Evolutionary conservation across 495 filamentous ascomycete genomes (phyloP).

Genomic region (Xylaria sp.): DNA sequence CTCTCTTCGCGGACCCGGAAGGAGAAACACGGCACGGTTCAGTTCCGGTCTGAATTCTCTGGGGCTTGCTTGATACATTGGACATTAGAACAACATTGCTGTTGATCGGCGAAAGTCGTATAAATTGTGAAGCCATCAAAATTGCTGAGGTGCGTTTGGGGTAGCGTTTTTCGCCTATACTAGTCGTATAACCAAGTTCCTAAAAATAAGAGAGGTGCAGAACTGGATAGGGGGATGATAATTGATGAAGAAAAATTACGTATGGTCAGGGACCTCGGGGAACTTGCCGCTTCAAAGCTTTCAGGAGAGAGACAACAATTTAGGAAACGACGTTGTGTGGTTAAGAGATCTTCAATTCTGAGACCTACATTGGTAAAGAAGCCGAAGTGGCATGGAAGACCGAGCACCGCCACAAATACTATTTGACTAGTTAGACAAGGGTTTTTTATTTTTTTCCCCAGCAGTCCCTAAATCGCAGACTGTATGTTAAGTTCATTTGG

Average conservation of each 20-base stretch:
- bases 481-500: not conserved
- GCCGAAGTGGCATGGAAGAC: not conserved
- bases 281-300: conserved; percentile 11
- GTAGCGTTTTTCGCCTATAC: not conserved
- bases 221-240: not conserved
- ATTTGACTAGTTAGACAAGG: conserved; percentile 10
- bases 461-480: not conserved
- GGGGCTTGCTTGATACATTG: not conserved
- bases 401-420: conserved; percentile 20
- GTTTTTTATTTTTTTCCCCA: not conserved
- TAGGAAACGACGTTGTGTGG: conserved; percentile 6
- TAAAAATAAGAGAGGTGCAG: conserved; percentile 7
- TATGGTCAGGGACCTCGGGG: not conserved
- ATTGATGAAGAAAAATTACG: conserved; percentile 11
- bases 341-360: conserved; percentile 16
- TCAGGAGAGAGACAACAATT: not conserved
- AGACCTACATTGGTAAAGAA: conserved; percentile 14
- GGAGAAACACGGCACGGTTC: conserved; percentile 5
- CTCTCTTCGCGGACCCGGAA: conserved; percentile 8
- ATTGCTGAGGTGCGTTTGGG: not conserved
- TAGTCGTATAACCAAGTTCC: conserved; percentile 5
- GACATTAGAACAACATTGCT: not conserved
- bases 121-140: not conserved
- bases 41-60: not conserved
- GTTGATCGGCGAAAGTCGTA: not conserved